Evolutionary conservation across 179 eudicot species (phyloP).

Genomic region (Pouteria campechiana): DNA sequence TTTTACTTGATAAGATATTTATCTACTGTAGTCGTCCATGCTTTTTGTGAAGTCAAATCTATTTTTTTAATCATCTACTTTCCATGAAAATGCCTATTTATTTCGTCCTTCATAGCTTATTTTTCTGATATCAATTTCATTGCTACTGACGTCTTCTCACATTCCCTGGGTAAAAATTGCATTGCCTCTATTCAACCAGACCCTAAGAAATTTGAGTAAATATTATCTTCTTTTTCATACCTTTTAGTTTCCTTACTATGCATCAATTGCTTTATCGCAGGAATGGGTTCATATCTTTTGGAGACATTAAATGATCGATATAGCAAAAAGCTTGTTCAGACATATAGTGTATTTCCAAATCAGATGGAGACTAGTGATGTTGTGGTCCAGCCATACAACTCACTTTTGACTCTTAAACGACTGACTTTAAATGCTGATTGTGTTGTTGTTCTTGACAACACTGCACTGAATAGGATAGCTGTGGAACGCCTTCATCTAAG

Average conservation of each 20-base stretch:
- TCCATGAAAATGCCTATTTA: background rate
- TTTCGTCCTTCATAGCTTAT: no score
- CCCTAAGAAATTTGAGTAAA: no score
- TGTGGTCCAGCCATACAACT: slow-evolving; percentile 98
- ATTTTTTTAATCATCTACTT: background rate
- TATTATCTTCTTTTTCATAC: no score
- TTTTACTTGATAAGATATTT: no score
- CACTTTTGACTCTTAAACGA: slow-evolving; percentile 90
- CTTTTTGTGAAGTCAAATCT: no score
- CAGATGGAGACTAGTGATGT: slow-evolving; percentile 95
- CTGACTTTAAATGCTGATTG: slow-evolving; percentile 97
- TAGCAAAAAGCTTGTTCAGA: slow-evolving; percentile 94
- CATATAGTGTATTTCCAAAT: slow-evolving; percentile 96
- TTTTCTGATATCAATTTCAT: no score
- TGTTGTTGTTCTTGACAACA: slow-evolving; percentile 96
- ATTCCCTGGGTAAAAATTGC: no score
- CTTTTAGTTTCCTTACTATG: no score
- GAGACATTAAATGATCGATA: slow-evolving; percentile 97
- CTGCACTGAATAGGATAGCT: slow-evolving; percentile 96
- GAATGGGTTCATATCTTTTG: slow-evolving; percentile 96
- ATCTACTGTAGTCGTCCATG: no score
- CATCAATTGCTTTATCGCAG: slow-evolving; percentile 28
- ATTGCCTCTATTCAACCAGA: no score
- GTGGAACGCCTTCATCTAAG: slow-evolving; percentile 85
- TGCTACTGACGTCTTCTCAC: no score